Evolutionary conservation across 2,329 filamentous ascomycete species (phyloP).

Genomic region (Myotisia sp.): DNA sequence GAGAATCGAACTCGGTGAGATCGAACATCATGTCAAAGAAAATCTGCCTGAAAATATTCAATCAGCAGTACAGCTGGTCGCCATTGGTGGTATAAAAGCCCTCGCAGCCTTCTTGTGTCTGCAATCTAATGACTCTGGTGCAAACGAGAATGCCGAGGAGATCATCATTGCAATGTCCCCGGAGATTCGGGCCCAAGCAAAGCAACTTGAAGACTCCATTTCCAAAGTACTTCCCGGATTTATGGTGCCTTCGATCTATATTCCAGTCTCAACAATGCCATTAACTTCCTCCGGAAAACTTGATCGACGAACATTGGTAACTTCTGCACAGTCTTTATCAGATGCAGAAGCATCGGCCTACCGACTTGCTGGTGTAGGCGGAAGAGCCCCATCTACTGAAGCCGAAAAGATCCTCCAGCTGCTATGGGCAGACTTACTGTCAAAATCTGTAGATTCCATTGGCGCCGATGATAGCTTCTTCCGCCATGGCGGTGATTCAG

Average conservation of each 20-base stretch:
- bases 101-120: slow-evolving; percentile 32
- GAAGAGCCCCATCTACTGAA: slow-evolving; percentile 16
- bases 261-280: slow-evolving; percentile 57
- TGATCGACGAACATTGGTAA: slow-evolving; percentile 43
- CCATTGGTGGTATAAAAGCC: slow-evolving; percentile 71
- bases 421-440: slow-evolving; percentile 29
- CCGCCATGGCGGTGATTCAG: slow-evolving; percentile 34
- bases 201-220: slow-evolving; percentile 27
- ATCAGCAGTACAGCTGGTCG: slow-evolving; percentile 66
- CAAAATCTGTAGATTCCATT: slow-evolving; percentile 25
- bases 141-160: slow-evolving; percentile 4
- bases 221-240: slow-evolving; percentile 50
- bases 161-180: slow-evolving; percentile 26
- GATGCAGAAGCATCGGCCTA: slow-evolving; percentile 9
- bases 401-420: slow-evolving; percentile 19
- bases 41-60: slow-evolving; percentile 39
- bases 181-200: slow-evolving; percentile 33
- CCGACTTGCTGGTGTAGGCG: slow-evolving; percentile 8
- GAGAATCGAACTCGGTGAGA: slow-evolving; percentile 86
- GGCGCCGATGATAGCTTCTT: slow-evolving; percentile 35
- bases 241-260: slow-evolving; percentile 62
- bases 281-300: slow-evolving; percentile 62
- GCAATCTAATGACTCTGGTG: slow-evolving; percentile 35
- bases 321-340: slow-evolving; percentile 8
- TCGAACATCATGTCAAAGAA: slow-evolving; percentile 64